Base-by-base conservation (phyloP, 148 eudicot species). In the Persicaria tinctoria region DNA sequence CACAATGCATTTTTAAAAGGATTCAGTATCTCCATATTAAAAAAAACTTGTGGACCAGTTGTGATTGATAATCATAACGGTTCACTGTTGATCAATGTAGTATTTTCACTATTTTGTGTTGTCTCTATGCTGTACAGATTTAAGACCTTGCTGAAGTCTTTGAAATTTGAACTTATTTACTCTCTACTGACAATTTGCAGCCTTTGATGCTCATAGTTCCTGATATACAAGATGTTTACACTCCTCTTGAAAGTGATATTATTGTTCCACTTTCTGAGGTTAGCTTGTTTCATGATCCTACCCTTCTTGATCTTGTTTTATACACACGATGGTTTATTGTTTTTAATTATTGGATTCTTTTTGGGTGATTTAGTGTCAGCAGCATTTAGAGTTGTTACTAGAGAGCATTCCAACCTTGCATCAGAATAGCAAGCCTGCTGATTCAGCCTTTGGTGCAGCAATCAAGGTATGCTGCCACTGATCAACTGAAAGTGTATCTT, bases 161-260 rank as follows among this genome's bases (percentile, higher is more conserved):
- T 9, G 62, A 56, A 56, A 5, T 56, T 56, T 56, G 5, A 13
- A 8, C n/a, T 16, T 56, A 56, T 50, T 50, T 20, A 23, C 1
- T 60, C 14, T n/a, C 41, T 76, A 6, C 48, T 75, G 18, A 16
- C 8, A 50, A 38, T 81, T 32, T 77, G 73, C 91, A 93, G 98
- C 98, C 98, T 3, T 69, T 93, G 93, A 91, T 91, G 98, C 98
- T 93, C 76, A 89, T 93, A 83, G 98, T 93, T 81, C 97, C 98
- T 83, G 97, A 93, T 82, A 83, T 93, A 55, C 93, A 91, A 81
- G 98, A 91, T 77, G 98, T 93, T 76, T 93, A 93, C 79, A 93
- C 97, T 83, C 98, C 98, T 74, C 97, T 93, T 17, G 88, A 93
- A 83, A 84, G 87, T 54, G 98, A 93, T 86, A 86, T 93, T 56